Evolutionary conservation across 345 rosid species (phyloP), one percentile per base, ranked within the genome.

Genomic region (Erodium maritimum): DNA sequence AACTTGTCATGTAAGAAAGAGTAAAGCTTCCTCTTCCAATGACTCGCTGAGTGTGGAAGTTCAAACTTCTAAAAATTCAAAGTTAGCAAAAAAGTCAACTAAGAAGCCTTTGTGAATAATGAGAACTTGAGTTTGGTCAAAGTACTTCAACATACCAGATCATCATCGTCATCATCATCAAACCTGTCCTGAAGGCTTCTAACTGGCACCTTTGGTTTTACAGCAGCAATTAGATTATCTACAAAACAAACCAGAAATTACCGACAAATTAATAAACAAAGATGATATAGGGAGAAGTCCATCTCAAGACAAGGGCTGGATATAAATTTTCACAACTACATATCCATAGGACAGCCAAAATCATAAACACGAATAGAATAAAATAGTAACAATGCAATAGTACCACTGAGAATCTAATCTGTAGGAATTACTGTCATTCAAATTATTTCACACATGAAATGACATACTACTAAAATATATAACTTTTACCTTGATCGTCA

Each of bases 141-240:
- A 61, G 13, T 42, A 37, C 54, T 67, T 23, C 55, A 54, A 21
- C 57, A 16, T 75, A 84, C 95, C 82, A 83, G 69, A 62, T 83
- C 87, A 18, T 80, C 74, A 54, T 82, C 87, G 16, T 82, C 91
- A 17, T 77, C 88, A 10, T 72, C 81, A 23, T 76, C 83, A 61
- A 59, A 59, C 61, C 76, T 76, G 29, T 79, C 80, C 25, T 24
- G 71, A 19, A 71, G 75, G 70, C 71, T 78, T 69, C 65, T 83
- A 54, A 65, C 76, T 17, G 86, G 95, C 55, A 85, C 72, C 59
- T 77, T 90, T 59, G 95, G 97, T 70, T 81, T 80, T 29, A 84
- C 93, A 67, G 91, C 97, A 69, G 78, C 90, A 18, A 81, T 73
- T 65, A 87, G 68, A 33, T 81, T 77, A 67, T 84, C 95, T 90